A percentile compares a stretch with the other conserved stretches of the same genome.
Conservation (phyloP, 1,284 basidiomycete species). For the Trichosporon sp. region DNA sequence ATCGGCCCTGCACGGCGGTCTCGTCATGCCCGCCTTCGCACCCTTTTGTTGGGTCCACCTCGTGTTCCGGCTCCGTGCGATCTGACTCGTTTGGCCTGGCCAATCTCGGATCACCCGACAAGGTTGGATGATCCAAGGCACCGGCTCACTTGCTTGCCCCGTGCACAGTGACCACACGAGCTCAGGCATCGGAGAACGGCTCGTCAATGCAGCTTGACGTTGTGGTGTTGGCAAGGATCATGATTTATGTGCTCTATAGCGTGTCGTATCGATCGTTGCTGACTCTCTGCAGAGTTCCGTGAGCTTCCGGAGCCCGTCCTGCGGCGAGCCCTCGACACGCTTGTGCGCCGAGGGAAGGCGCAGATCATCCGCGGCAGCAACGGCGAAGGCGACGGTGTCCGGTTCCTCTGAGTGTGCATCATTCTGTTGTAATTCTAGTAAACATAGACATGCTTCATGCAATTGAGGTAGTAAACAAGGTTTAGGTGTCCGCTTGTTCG, state of each 20-base stretch:
- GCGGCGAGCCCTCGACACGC: slow-evolving; percentile 49
- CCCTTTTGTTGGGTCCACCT: no score
- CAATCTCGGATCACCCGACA: no score
- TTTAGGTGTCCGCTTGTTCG: no score
- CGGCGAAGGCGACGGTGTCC: slow-evolving; percentile 51
- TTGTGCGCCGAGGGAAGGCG: slow-evolving; percentile 52
- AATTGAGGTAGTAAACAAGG: no score
- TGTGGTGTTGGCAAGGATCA: no score
- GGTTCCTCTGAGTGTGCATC: slow-evolving; percentile 45
- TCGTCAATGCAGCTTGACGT: no score
- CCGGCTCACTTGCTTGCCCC: no score
- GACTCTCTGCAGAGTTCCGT: slow-evolving; percentile 48
- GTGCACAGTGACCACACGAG: no score
- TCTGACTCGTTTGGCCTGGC: neutral
- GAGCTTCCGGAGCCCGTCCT: slow-evolving; percentile 48
- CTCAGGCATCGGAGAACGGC: no score
- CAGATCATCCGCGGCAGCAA: slow-evolving; percentile 51
- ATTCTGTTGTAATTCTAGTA: neutral
- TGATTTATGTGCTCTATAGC: no score
- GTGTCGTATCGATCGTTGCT: no score
- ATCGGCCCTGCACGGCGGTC: neutral
- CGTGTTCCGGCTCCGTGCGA: neutral
- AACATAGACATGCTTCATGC: neutral
- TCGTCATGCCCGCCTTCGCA: neutral
- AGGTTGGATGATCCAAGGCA: no score